Conservation (phyloP, 2,329 filamentous ascomycete genomes). For the Fusarium circinatum region DNA sequence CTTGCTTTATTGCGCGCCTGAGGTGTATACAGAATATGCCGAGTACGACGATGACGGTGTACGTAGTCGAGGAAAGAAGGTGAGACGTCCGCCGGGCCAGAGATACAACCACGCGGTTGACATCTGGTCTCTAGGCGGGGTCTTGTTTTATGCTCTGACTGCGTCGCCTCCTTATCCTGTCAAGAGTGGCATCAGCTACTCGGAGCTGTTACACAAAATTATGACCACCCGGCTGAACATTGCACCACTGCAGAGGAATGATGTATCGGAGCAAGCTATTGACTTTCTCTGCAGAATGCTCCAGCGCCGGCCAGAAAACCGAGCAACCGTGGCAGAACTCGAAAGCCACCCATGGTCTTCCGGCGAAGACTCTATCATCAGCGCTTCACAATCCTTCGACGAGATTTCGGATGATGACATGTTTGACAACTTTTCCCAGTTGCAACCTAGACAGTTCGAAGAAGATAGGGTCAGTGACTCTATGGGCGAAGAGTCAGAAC, state of each 20-base stretch:
- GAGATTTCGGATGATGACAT: constrained; percentile 71
- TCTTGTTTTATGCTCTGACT: constrained; percentile 88
- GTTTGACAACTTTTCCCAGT: constrained; percentile 68
- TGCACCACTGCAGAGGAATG: constrained; percentile 65
- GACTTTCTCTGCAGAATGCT: constrained; percentile 84
- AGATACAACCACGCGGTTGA: constrained; percentile 93
- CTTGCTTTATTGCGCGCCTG: constrained; percentile 92
- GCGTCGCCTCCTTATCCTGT: constrained; percentile 84
- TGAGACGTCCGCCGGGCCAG: constrained; percentile 66
- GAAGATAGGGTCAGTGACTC: constrained; percentile 56
- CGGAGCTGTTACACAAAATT: constrained; percentile 84
- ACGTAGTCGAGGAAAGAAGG: constrained; percentile 69
- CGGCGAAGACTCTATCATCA: constrained; percentile 44
- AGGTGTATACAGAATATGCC: constrained; percentile 84
- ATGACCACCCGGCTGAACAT: constrained; percentile 81
- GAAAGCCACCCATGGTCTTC: constrained; percentile 79
- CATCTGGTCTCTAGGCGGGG: constrained; percentile 95
- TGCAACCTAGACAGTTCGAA: constrained; percentile 52
- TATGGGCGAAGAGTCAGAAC: constrained; percentile 76
- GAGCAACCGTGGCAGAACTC: constrained; percentile 78
- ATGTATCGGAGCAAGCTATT: constrained; percentile 74
- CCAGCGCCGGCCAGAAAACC: constrained; percentile 78
- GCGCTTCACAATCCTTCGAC: constrained; percentile 62
- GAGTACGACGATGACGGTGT: constrained; percentile 78
- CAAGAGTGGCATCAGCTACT: constrained; percentile 77